Percentiles rank a stretch among this genome's conserved stretches.
These are phyloP conservation scores for Spizellomyces punctatus DNA, from an alignment of 192 early-diverging fungal genomes.

Conservation along the genomic window DNA sequence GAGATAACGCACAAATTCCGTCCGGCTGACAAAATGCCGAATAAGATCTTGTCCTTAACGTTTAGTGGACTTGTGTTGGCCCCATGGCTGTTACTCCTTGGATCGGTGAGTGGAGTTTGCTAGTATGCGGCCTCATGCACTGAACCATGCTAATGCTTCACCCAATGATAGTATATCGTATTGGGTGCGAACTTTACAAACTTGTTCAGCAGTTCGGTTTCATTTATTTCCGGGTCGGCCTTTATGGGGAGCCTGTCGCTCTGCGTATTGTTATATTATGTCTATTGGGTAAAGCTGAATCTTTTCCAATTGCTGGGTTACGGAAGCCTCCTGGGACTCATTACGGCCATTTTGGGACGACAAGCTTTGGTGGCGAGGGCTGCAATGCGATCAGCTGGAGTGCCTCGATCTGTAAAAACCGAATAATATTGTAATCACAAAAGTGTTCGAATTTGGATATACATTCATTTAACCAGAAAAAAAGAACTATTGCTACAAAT, in stretches of 20 bases:
- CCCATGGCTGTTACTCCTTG: slow-evolving; percentile 48
- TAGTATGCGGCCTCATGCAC: background rate
- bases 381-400: background rate
- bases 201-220: slow-evolving; percentile 26
- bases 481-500: slow-evolving; percentile 1
- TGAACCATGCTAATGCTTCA: background rate
- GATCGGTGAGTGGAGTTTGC: slow-evolving; percentile 32
- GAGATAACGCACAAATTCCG: slow-evolving; percentile 43
- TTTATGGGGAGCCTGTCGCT: slow-evolving; percentile 37
- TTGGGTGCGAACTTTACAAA: slow-evolving; percentile 43
- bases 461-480: background rate
- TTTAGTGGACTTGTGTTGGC: slow-evolving; percentile 36
- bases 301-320: slow-evolving; percentile 54
- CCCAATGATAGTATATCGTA: slow-evolving; percentile 28
- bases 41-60: slow-evolving; percentile 29
- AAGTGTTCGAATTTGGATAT: background rate
- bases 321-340: slow-evolving; percentile 35
- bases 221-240: slow-evolving; percentile 35
- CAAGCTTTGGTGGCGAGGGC: slow-evolving; percentile 47
- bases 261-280: slow-evolving; percentile 36
- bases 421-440: slow-evolving; percentile 1
- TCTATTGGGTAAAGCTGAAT: slow-evolving; percentile 47
- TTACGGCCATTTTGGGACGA: slow-evolving; percentile 40
- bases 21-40: slow-evolving; percentile 36
- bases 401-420: background rate